A percentile compares a stretch with the other conserved stretches of the same genome.
Evolutionary conservation across 495 filamentous ascomycete species (phyloP).

Genomic region (Tuber calosporum): DNA sequence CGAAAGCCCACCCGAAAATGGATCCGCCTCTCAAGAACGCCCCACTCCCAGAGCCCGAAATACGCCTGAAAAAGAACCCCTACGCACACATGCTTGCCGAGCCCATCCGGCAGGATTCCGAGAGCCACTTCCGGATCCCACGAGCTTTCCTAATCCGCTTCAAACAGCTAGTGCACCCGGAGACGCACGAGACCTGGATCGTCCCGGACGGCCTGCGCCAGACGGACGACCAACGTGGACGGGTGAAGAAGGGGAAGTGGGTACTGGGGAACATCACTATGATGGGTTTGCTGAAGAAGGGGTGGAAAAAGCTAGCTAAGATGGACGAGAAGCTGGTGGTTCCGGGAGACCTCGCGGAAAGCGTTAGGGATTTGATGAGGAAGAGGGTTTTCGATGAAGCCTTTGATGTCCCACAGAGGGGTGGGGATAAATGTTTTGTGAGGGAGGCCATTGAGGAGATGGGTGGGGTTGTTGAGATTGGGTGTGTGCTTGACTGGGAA

Average conservation of each 20-base stretch:
- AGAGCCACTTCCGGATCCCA: slow-evolving; percentile 34
- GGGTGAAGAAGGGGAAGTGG: slow-evolving; percentile 6
- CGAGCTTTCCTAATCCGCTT: slow-evolving; percentile 33
- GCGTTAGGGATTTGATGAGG: slow-evolving; percentile 24
- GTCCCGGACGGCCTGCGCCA: slow-evolving; percentile 32
- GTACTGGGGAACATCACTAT: slow-evolving; percentile 23
- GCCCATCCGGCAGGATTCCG: slow-evolving; percentile 29
- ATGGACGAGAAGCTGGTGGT: slow-evolving; percentile 13
- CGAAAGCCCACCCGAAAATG: slow-evolving; percentile 20
- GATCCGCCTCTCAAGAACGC: slow-evolving; percentile 22
- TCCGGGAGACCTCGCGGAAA: slow-evolving; percentile 25
- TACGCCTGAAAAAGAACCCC: slow-evolving; percentile 31
- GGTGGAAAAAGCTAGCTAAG: slow-evolving; percentile 23
- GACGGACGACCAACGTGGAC: slow-evolving; percentile 19
- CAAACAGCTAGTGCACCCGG: slow-evolving; percentile 24
- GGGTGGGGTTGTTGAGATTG: slow-evolving; percentile 44
- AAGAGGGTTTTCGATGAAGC: slow-evolving; percentile 40
- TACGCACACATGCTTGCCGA: slow-evolving; percentile 38
- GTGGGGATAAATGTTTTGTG: slow-evolving; percentile 2
- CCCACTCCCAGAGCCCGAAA: slow-evolving; percentile 15
- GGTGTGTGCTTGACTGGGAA: slow-evolving; percentile 33
- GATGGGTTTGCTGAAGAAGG: slow-evolving; percentile 9
- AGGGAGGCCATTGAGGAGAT: slow-evolving; percentile 44
- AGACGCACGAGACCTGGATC: slow-evolving; percentile 26
- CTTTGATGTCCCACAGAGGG: slow-evolving; percentile 48